Percentiles rank a stretch among this genome's conserved stretches.
phyloP scores from a whole-genome alignment of 192 early-diverging fungal genomes.

The Pilobolus umbonatus region DNA sequence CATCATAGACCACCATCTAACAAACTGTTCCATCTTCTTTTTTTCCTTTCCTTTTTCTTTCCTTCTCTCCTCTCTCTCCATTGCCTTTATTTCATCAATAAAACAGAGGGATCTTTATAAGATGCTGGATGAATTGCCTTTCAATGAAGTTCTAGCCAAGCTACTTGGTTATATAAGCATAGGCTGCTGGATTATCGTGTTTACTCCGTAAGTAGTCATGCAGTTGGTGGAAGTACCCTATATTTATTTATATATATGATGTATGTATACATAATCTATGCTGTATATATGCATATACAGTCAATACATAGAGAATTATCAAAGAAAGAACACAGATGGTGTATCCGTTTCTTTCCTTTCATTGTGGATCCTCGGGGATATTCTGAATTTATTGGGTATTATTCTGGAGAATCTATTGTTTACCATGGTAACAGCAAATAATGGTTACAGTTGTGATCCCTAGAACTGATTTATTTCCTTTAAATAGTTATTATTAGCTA shows the following conservation, averaged over 20 bases:
- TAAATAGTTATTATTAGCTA: slow-evolving; percentile 50
- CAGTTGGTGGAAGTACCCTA: neutral
- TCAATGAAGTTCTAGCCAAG: slow-evolving; percentile 25
- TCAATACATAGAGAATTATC: slow-evolving; percentile 77
- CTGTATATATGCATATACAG: slow-evolving; percentile 23
- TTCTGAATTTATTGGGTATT: slow-evolving; percentile 69
- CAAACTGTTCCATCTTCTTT: no score
- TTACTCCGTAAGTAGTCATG: slow-evolving; percentile 61
- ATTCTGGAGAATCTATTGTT: slow-evolving; percentile 59
- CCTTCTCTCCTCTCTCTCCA: neutral
- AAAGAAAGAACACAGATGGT: slow-evolving; percentile 68
- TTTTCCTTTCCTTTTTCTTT: neutral
- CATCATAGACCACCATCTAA: no score
- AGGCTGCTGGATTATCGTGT: slow-evolving; percentile 76
- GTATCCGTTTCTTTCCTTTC: slow-evolving; percentile 66
- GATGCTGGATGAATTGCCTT: neutral
- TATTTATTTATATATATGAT: neutral
- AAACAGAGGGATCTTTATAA: neutral
- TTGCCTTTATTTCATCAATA: neutral
- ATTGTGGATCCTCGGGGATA: slow-evolving; percentile 74
- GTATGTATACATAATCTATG: neutral
- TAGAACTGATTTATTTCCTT: neutral
- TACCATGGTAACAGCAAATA: slow-evolving; percentile 53
- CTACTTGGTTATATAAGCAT: slow-evolving; percentile 65
- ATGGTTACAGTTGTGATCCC: neutral